phyloP scores from a whole-genome alignment of 2,329 filamentous ascomycete species.

The Colletotrichum cordylinicola region DNA sequence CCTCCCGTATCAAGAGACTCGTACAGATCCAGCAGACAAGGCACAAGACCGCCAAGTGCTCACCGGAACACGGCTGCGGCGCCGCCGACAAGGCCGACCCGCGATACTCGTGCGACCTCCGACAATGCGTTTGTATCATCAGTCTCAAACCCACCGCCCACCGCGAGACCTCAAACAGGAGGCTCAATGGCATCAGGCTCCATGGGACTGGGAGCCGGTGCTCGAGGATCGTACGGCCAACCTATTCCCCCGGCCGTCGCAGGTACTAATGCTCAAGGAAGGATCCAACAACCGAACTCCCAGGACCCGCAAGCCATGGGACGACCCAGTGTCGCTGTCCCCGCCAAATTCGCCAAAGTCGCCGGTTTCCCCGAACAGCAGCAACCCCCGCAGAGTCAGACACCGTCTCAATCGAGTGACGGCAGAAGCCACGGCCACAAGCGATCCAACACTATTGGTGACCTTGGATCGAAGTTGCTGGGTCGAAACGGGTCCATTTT shows the following conservation, averaged over 20 bases:
- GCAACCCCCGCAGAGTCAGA: constrained; percentile 23
- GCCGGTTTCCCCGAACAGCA: constrained; percentile 65
- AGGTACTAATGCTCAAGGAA: constrained; percentile 86
- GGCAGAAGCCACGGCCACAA: constrained; percentile 63
- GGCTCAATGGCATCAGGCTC: constrained; percentile 78
- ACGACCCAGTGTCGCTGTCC: constrained; percentile 66
- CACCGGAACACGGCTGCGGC: constrained; percentile 41
- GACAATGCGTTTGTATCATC: constrained; percentile 60
- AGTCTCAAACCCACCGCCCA: constrained; percentile 48
- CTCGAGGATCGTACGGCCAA: constrained; percentile 82
- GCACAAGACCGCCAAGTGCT: constrained; percentile 53
- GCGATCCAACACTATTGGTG: constrained; percentile 78
- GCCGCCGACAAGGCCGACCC: constrained; percentile 49
- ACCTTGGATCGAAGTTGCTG: constrained; percentile 83
- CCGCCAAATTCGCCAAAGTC: constrained; percentile 63
- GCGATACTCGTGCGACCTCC: constrained; percentile 59
- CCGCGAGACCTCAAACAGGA: constrained; percentile 76
- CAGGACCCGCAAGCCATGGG: constrained; percentile 73
- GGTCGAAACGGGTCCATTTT: constrained; percentile 85
- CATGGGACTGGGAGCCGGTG: constrained; percentile 59
- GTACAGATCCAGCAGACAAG: constrained; percentile 40
- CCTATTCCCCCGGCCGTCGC: constrained; percentile 87
- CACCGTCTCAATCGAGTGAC: constrained; percentile 23
- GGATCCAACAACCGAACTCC: constrained; percentile 85
- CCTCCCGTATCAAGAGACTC: constrained; percentile 53